Base-by-base conservation (phyloP, 352 stramenopile species). In the Pythium aristosporum region DNA sequence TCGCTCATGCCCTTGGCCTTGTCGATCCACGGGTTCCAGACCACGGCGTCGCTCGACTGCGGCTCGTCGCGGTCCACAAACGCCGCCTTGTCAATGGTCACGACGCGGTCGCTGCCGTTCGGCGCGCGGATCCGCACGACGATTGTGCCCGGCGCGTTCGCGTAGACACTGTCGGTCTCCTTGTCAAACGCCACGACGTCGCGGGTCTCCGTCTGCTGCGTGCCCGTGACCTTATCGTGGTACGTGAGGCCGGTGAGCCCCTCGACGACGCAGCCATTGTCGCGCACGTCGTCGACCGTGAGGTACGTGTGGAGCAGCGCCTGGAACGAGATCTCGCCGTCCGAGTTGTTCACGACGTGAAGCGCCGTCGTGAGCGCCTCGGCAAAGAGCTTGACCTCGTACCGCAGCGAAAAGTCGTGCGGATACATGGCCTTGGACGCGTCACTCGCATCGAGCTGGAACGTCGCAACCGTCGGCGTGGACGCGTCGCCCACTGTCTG, bases 281-380 rank as follows among this genome's bases (percentile, higher is more conserved):
- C 48, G 61, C 85, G 79, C 20, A 96, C 74, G 41, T 94, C 81
- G 41, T 96, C 76, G 5, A 96, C 84, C 15, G 77, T 71, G 58
- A 97, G 87, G 72, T 99, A 99, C 37, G 93, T 98, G 77, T 99
- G 96, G 36, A 98, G 73, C 25, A 99, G 72, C 43, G 91, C 85
- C 68, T 99, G 94, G 75, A 98, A 98, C 55, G 82, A 61, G 55
- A 98, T 98, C 57, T 89, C 79, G 5, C 28, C 42, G 11, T 76
- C 64, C 43, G 83, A 92, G 42, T 78, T 96, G 85, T 99, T 99
- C 46, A 89, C 73, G 37, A 99, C 82, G 55, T 88, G 79, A 32
- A 99, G 67, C 25, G 79, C 88, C 15, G 91, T 98, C 13, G 81
- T 82, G 32, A 99, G 80, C 23, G 72, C 67, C 37, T 88, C 78